A percentile compares a stretch with the other conserved stretches of the same genome.
These are phyloP conservation scores for Neurospora discreta DNA, from an alignment of 495 filamentous ascomycete genomes.

Conservation along the genomic window DNA sequence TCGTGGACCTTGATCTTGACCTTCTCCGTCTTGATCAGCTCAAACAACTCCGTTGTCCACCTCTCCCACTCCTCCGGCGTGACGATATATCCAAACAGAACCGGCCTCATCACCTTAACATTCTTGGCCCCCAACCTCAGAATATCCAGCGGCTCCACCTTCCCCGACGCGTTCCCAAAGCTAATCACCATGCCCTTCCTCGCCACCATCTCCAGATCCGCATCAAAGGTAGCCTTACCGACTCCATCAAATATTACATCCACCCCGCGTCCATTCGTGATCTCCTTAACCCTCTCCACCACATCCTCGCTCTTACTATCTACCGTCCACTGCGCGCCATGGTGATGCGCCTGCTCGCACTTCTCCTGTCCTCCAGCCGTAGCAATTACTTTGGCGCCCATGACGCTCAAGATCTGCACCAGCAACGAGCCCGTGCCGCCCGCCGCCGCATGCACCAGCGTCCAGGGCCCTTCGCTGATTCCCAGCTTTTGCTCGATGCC, in stretches of 20 bases:
- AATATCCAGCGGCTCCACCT: conserved; percentile 66
- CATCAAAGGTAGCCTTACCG: conserved; percentile 79
- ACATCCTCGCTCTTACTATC: conserved; percentile 62
- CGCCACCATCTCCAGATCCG: conserved; percentile 63
- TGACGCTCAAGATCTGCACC: conserved; percentile 57
- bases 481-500: conserved; percentile 41
- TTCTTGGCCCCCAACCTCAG: conserved; percentile 64
- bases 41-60: conserved; percentile 66
- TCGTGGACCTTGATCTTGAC: conserved; percentile 70
- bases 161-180: conserved; percentile 81
- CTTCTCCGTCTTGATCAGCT: conserved; percentile 53
- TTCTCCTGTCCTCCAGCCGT: conserved; percentile 71
- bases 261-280: conserved; percentile 61
- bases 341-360: conserved; percentile 50
- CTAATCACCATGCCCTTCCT: conserved; percentile 74
- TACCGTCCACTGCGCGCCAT: conserved; percentile 63
- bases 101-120: conserved; percentile 64
- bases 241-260: conserved; percentile 82
- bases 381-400: conserved; percentile 75
- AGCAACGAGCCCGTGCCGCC: conserved; percentile 78
- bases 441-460: conserved; percentile 83
- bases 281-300: conserved; percentile 52
- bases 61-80: conserved; percentile 66
- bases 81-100: conserved; percentile 60
- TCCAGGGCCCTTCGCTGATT: conserved; percentile 52